Evolutionary conservation across 2,329 filamentous ascomycete species (phyloP).

Genomic region (Botryosphaeria dothidea): DNA sequence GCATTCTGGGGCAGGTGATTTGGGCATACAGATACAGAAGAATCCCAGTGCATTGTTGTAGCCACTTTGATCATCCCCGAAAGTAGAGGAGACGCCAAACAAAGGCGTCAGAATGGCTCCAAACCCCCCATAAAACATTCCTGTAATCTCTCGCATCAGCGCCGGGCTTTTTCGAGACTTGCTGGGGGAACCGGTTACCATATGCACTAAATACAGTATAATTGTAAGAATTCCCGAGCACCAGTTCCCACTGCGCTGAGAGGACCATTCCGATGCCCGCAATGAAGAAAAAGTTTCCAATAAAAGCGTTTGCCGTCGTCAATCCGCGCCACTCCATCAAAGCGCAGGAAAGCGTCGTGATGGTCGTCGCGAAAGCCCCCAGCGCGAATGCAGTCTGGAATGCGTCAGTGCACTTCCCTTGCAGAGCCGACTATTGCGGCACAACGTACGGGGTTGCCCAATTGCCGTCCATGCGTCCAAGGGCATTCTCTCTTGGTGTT

Average conservation of each 20-base stretch:
- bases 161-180: background rate
- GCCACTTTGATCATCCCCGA: conserved; percentile 42
- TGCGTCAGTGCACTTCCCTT: background rate
- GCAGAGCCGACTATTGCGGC: background rate
- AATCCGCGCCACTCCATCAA: conserved; percentile 58
- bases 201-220: conserved; percentile 59
- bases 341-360: conserved; percentile 54
- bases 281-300: conserved; percentile 36
- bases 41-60: conserved; percentile 54
- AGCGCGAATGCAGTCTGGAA: conserved; percentile 50
- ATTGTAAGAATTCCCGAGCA: conserved; percentile 53
- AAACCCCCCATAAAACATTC: conserved; percentile 53
- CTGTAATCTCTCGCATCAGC: conserved; percentile 23
- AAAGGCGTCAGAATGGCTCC: conserved; percentile 50
- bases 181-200: conserved; percentile 34
- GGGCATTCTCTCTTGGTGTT: background rate
- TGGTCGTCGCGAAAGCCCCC: conserved; percentile 56
- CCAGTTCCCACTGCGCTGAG: conserved; percentile 58
- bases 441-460: conserved; percentile 1
- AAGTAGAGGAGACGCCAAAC: conserved; percentile 48
- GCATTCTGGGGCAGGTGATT: background rate
- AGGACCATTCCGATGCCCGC: conserved; percentile 54
- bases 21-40: conserved; percentile 44
- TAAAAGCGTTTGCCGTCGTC: conserved; percentile 33
- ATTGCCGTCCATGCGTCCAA: background rate